Evolutionary conservation across 2,329 filamentous ascomycete genomes (phyloP), one percentile per base, ranked within the genome.

Genomic region (Plenodomus tracheiphilus): DNA sequence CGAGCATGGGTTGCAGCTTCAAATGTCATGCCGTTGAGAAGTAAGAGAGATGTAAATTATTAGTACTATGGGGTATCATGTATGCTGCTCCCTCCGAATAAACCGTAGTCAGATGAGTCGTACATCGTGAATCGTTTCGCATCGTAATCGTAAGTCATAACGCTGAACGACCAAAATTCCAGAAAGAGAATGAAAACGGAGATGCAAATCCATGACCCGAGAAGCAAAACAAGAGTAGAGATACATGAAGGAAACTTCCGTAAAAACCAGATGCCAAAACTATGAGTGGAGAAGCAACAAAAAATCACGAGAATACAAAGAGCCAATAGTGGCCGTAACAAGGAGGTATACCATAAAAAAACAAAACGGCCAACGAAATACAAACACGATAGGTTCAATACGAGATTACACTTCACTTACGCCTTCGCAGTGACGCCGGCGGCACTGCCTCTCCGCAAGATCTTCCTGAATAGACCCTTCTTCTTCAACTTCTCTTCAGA

Each of bases 401-500:
- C 13, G 4, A 15, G 11, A 4, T 4, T 32, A 32, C 13, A 32
- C 4, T 4, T 32, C 11, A 4, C 13, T 15, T 15, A 32, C 9
- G 28, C 28, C 28, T 15, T 32, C 6, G 11, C 28, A 32, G 28
- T 11, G 28, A 15, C 28, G 28, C 28, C 28, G 15, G 28, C 28
- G 28, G 13, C 35, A 20, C 35, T 37, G 16, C 35, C 35, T 18
- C 35, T 17, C 13, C 35, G 38, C 36, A 39, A 37, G 4, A 45
- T 32, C 35, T 25, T 45, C 34, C 7, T 39, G 21, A 21, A 37
- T 16, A 17, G 16, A 37, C 35, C 28, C 25, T 50, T 53, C 36
- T 49, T 40, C 20, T 48, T 46, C 11, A 22, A 39, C 7, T 56
- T 53, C 15, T 46, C 54, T 18, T 42, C 47, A n/a, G 41, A 40